Evolutionary conservation across 257 asterid species (phyloP).

Genomic region (Salvia hispanica): DNA sequence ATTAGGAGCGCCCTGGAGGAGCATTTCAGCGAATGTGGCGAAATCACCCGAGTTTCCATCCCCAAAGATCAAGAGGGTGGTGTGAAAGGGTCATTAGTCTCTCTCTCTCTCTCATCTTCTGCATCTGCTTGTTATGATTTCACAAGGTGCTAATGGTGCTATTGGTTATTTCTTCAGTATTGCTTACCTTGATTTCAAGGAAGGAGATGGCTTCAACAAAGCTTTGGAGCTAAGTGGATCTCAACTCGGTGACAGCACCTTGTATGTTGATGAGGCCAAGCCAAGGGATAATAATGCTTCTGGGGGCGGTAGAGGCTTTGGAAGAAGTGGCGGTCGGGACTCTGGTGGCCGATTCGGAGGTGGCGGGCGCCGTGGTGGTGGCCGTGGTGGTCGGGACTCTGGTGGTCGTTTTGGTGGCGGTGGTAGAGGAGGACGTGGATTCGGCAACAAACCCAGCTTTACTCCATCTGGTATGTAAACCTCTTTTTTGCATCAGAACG

Average conservation of each 20-base stretch:
- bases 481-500: neutral
- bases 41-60: constrained; percentile 60
- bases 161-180: constrained; percentile 43
- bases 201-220: constrained; percentile 38
- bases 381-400: neutral
- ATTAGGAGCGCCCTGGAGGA: constrained; percentile 60
- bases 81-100: constrained; percentile 59
- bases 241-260: constrained; percentile 40
- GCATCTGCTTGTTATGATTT: too few relatives aligned
- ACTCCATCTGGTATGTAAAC: constrained; percentile 40
- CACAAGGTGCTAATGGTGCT: too few relatives aligned
- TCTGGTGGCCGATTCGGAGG: constrained; percentile 21
- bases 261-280: constrained; percentile 72
- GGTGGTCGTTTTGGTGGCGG: constrained; percentile 34
- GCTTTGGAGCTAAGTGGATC: constrained; percentile 64
- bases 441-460: constrained; percentile 42
- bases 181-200: constrained; percentile 66
- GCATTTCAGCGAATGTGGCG: constrained; percentile 78
- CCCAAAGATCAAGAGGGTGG: constrained; percentile 63
- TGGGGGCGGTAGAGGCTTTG: constrained; percentile 34
- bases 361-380: neutral
- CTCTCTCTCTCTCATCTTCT: neutral
- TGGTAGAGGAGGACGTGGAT: constrained; percentile 46
- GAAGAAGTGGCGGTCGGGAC: constrained; percentile 20
- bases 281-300: constrained; percentile 47